Evolutionary conservation across 1,284 basidiomycete genomes (phyloP).

Genomic region (Apiotrichum brassicae): DNA sequence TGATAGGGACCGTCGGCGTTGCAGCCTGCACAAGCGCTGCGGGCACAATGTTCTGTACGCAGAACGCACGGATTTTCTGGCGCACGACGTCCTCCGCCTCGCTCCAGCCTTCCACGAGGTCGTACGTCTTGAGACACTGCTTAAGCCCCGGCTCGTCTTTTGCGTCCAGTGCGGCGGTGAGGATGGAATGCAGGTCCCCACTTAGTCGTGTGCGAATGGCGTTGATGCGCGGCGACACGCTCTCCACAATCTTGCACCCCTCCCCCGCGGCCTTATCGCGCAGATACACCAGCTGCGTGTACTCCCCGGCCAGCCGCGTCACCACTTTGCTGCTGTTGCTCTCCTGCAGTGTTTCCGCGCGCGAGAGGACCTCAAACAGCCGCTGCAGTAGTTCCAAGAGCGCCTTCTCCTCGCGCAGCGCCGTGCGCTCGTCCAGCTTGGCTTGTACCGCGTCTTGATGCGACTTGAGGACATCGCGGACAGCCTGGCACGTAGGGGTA

Average conservation of each 20-base stretch:
- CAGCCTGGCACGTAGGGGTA: constrained; percentile 19
- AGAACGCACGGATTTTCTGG: constrained; percentile 62
- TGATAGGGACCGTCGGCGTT: constrained; percentile 25
- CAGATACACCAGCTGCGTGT: constrained; percentile 87
- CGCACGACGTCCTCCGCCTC: constrained; percentile 79
- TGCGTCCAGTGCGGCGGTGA: constrained; percentile 52
- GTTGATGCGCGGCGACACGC: constrained; percentile 68
- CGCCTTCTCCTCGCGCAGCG: constrained; percentile 76
- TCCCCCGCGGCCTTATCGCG: constrained; percentile 70
- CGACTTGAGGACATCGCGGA: constrained; percentile 38
- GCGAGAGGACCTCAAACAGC: constrained; percentile 75
- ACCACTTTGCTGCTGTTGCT: constrained; percentile 58
- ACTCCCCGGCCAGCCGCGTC: constrained; percentile 77
- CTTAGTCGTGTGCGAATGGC: constrained; percentile 70
- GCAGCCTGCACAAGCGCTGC: constrained; percentile 20
- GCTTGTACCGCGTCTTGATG: constrained; percentile 65
- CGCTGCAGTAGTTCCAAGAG: constrained; percentile 76
- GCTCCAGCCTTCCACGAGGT: constrained; percentile 68
- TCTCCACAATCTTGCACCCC: constrained; percentile 68
- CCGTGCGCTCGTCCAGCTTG: constrained; percentile 66
- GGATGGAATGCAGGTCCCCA: constrained; percentile 76
- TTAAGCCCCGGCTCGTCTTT: constrained; percentile 54
- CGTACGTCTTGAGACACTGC: constrained; percentile 77
- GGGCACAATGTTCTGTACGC: constrained; percentile 42
- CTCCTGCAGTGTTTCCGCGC: constrained; percentile 72